Evolutionary conservation across 768 basidiomycete genomes (phyloP).

Genomic region (Rhodotorula toruloides): DNA sequence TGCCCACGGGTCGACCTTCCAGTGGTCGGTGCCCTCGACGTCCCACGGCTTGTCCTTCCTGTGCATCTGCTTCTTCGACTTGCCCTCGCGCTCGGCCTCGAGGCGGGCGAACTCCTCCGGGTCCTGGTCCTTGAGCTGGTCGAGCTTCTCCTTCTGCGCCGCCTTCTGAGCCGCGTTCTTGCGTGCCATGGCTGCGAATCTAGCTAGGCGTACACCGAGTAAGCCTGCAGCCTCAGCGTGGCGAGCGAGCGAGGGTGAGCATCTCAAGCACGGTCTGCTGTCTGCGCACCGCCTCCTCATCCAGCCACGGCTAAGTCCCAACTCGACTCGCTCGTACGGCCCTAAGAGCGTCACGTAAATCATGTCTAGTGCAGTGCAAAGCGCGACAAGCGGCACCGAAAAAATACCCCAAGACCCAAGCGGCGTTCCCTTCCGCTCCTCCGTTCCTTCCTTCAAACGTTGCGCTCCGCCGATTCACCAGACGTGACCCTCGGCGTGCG

Average conservation of each 20-base stretch:
- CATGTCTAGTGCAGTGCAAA: no score
- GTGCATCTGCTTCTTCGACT: slow-evolving; percentile 68
- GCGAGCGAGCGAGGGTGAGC: no score
- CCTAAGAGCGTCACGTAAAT: no score
- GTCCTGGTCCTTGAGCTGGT: slow-evolving; percentile 14
- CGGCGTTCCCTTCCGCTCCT: neutral
- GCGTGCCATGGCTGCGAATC: slow-evolving; percentile 27
- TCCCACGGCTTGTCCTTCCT: slow-evolving; percentile 84
- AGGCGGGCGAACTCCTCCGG: slow-evolving; percentile 18
- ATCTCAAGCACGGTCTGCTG: neutral
- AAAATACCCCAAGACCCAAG: neutral
- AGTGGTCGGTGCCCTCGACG: slow-evolving; percentile 47
- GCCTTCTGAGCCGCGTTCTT: slow-evolving; percentile 37
- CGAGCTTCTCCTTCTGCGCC: slow-evolving; percentile 14
- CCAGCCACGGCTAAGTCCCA: no score
- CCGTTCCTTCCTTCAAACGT: no score
- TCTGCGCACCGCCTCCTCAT: no score
- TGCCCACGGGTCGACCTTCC: slow-evolving; percentile 80
- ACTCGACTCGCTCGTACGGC: no score
- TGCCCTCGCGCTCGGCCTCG: slow-evolving; percentile 21
- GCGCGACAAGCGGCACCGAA: no score
- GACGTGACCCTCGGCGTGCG: neutral
- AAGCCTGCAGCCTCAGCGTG: no score
- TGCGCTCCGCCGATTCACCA: no score
- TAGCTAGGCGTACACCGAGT: no score